Conservation (phyloP, 75 land plant species). For the Adiantum capillusveneris region DNA sequence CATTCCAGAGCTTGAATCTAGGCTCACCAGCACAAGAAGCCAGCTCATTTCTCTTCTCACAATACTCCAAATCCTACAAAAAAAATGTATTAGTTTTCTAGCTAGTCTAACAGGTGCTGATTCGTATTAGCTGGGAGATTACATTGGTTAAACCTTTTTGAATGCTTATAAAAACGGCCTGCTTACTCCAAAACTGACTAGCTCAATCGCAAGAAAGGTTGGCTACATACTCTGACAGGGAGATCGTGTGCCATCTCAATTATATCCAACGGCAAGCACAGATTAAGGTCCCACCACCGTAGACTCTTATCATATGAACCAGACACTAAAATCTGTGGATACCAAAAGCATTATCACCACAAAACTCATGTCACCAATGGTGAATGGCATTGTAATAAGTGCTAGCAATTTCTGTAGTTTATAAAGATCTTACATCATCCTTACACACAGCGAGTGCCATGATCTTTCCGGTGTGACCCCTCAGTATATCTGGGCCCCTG, state of each 20-base stretch:
- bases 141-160: too few relatives aligned
- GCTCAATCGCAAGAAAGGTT: not conserved
- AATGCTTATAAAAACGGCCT: too few relatives aligned
- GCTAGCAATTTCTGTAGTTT: too few relatives aligned
- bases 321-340: slow-evolving; percentile 7
- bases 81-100: too few relatives aligned
- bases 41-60: slow-evolving; percentile 13
- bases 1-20: slow-evolving; percentile 19
- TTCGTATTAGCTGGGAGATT: too few relatives aligned
- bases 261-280: slow-evolving; percentile 7
- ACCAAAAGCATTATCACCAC: not conserved
- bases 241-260: slow-evolving; percentile 14
- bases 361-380: too few relatives aligned
- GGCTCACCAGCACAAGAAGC: slow-evolving; percentile 21
- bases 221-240: slow-evolving; percentile 2
- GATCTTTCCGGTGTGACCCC: slow-evolving; percentile 16
- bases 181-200: not conserved
- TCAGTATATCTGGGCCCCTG: slow-evolving; percentile 21
- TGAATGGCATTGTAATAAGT: too few relatives aligned
- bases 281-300: slow-evolving; percentile 10
- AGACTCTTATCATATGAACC: slow-evolving; percentile 12
- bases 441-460: slow-evolving; percentile 12
- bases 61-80: slow-evolving; percentile 17
- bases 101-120: too few relatives aligned
- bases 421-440: slow-evolving; percentile 7